A percentile compares a stretch with the other conserved stretches of the same genome.
These are phyloP conservation scores for Verticillium zaregamsianum DNA, from an alignment of 2,329 filamentous ascomycete genomes.

Conservation along the genomic window DNA sequence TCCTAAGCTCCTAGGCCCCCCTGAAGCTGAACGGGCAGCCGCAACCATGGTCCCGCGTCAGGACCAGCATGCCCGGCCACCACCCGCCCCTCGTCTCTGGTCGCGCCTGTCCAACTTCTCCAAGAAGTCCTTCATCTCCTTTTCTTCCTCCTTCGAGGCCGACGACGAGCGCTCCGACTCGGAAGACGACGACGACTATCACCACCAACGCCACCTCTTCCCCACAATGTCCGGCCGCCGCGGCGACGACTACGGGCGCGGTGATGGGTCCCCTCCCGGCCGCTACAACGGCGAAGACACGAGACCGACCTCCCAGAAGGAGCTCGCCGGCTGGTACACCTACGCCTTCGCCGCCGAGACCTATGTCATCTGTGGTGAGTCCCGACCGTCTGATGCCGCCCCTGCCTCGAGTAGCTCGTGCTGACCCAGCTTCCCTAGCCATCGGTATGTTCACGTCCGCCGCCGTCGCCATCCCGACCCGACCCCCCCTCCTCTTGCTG, in stretches of 20 bases:
- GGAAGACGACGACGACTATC: slow-evolving; percentile 17
- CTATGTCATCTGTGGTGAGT: slow-evolving; percentile 87
- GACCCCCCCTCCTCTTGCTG: neutral
- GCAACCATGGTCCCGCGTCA: slow-evolving; percentile 13
- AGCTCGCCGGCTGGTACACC: slow-evolving; percentile 91
- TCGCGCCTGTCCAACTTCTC: slow-evolving; percentile 47
- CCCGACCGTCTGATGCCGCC: neutral
- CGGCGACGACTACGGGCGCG: slow-evolving; percentile 26
- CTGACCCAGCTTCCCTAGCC: slow-evolving; percentile 11
- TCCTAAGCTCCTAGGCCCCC: neutral
- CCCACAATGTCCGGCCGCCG: slow-evolving; percentile 9
- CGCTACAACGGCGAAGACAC: slow-evolving; percentile 79
- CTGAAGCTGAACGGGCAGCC: neutral
- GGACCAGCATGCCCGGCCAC: slow-evolving; percentile 22
- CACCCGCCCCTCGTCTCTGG: slow-evolving; percentile 40
- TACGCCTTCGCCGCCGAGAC: slow-evolving; percentile 97
- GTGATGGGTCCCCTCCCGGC: slow-evolving; percentile 35
- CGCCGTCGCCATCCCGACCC: neutral
- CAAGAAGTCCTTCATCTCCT: slow-evolving; percentile 54
- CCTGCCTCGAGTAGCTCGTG: neutral
- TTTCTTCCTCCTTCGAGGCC: slow-evolving; percentile 62
- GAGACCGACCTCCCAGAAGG: slow-evolving; percentile 79
- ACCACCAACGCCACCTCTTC: slow-evolving; percentile 11
- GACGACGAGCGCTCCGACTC: slow-evolving; percentile 62
- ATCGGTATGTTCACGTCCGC: slow-evolving; percentile 18